Evolutionary conservation across 75 land plant genomes (phyloP).

Genomic region (Picea sitchensis): DNA sequence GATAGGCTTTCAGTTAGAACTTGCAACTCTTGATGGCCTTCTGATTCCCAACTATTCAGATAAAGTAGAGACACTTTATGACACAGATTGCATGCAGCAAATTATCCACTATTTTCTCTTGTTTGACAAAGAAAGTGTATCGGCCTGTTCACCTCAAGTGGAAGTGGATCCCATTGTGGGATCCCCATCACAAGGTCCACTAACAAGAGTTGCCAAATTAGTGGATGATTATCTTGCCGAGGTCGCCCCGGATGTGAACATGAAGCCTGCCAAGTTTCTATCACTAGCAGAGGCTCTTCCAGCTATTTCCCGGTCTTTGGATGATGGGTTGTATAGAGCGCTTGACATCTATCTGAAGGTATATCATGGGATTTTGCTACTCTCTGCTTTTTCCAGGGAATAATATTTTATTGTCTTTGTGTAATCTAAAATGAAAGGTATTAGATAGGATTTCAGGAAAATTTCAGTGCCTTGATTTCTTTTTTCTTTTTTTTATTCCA

Average conservation of each 20-base stretch:
- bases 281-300: constrained; percentile 69
- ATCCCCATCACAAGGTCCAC: constrained; percentile 44
- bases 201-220: constrained; percentile 57
- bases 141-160: constrained; percentile 28
- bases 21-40: constrained; percentile 70
- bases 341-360: constrained; percentile 87
- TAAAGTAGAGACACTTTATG: constrained; percentile 68
- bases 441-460: too few species aligned
- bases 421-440: too few species aligned
- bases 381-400: background rate
- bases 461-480: too few species aligned
- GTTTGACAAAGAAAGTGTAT: constrained; percentile 14
- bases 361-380: background rate
- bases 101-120: constrained; percentile 59
- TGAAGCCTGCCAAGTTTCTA: constrained; percentile 60
- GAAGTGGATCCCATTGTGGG: constrained; percentile 20
- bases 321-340: constrained; percentile 92
- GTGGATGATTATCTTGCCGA: constrained; percentile 78
- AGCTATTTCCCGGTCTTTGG: constrained; percentile 57
- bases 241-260: constrained; percentile 79
- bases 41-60: constrained; percentile 72
- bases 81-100: constrained; percentile 65
- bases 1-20: constrained; percentile 79
- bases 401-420: background rate
- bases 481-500: background rate